Base-by-base conservation (phyloP, 345 rosid genomes). In the Theobroma cacao region DNA sequence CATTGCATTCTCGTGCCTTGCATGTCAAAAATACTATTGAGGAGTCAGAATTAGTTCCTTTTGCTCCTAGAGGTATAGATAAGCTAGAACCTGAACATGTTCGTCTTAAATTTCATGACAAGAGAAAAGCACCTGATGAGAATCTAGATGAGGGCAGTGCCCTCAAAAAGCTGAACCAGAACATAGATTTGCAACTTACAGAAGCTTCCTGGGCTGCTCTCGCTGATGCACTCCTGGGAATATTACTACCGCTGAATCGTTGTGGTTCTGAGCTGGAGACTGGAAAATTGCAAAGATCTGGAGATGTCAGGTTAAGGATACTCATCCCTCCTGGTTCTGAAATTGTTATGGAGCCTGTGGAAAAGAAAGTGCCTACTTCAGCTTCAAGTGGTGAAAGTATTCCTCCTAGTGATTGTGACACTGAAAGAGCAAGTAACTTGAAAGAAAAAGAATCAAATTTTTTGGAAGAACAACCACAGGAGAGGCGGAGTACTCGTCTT, bases 401-500 rank as follows among this genome's bases (percentile, higher is more conserved):
- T 79, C 82, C 85, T 82, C 76, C 84, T 63, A 77, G 75, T 77
- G 91, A 89, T 80, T 79, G 79, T 81, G 84, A 81, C 82, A 45
- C 78, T 62, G 93, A 88, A 81, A 91, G 85, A 81, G 71, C 80
- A 74, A 69, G 75, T 83, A 68, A 52, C 59, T 58, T 45, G 77
- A 95, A 89, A 78, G 93, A 91, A 80, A 91, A 86, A 81, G 93
- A 90, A 74, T 48, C 84, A 78, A 80, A 24, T 61, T 62, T 77
- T 78, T 81, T 79, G 74, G 94, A 89, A 78, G 99, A 92, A 66
- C 99, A 94, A 30, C 95, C 95, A 67, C 91, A 92, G 80, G 99
- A 94, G 87, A 94, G 99, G 80, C 89, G 98, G 71, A 96, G 99
- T 85, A 91, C 92, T 83, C 97, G 99, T 80, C 98, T 94, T 82